These are phyloP conservation scores for Neurospora sp. DNA, from an alignment of 495 filamentous ascomycete species.

Conservation along the genomic window DNA sequence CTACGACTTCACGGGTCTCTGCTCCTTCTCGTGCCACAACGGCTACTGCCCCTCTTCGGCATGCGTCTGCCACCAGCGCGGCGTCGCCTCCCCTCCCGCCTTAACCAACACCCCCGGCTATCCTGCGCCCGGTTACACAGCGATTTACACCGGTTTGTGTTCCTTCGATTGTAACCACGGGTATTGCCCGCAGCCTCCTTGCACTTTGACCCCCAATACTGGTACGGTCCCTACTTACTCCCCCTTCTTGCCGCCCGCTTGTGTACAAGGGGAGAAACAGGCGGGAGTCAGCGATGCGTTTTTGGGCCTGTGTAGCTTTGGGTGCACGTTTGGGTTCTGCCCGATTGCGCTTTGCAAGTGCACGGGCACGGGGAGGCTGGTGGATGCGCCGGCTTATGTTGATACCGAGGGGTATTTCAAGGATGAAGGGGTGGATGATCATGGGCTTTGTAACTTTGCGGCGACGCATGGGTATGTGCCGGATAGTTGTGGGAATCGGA, in stretches of 20 bases:
- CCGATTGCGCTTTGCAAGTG: conserved; percentile 1
- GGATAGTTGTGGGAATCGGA: neutral
- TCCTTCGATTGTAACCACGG: conserved; percentile 7
- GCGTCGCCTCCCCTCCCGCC: neutral
- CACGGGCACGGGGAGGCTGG: neutral
- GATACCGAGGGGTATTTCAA: neutral
- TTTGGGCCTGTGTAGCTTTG: conserved; percentile 6
- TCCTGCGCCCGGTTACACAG: neutral
- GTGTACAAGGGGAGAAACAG: neutral
- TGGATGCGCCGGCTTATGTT: neutral
- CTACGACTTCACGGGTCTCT: neutral
- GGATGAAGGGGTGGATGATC: neutral
- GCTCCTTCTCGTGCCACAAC: neutral
- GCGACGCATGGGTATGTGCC: neutral
- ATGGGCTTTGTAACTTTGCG: conserved; percentile 4
- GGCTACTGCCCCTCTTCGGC: conserved; percentile 3
- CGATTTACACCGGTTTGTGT: conserved; percentile 4
- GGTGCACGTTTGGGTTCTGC: conserved; percentile 9
- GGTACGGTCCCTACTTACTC: neutral
- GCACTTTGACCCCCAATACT: neutral
- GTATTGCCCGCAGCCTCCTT: neutral
- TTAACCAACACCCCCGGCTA: neutral
- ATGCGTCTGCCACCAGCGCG: neutral
- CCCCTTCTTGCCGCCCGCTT: conserved; percentile 2
- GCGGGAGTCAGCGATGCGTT: neutral